Conservation (phyloP, 176 grass and related monocot species). For the Avena eriantha region DNA sequence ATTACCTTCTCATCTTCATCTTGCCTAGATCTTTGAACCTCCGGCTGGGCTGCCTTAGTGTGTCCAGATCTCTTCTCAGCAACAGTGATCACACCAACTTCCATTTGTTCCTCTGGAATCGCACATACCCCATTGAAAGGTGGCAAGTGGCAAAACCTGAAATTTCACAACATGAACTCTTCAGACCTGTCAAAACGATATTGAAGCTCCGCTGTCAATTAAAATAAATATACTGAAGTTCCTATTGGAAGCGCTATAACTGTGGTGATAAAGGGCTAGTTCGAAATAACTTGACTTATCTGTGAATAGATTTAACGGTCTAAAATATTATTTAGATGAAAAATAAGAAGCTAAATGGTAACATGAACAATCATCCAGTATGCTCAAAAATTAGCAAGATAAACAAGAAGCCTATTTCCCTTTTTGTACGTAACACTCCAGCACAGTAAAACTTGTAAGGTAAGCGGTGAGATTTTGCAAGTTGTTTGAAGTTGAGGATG, state of each 20-base stretch:
- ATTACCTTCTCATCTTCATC: slow-evolving; percentile 43
- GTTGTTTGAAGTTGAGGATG: neutral
- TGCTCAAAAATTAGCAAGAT: too few species aligned
- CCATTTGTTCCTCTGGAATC: slow-evolving; percentile 64
- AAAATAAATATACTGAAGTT: neutral
- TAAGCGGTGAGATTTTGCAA: neutral
- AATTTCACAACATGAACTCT: slow-evolving; percentile 11
- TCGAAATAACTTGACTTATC: neutral
- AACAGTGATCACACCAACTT: slow-evolving; percentile 50
- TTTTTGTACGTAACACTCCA: slow-evolving; percentile 3
- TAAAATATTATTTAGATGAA: neutral
- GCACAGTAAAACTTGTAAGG: neutral
- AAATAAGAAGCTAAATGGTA: neutral
- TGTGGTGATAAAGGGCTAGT: too few species aligned
- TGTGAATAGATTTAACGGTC: neutral
- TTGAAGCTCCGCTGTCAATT: neutral
- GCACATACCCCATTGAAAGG: slow-evolving; percentile 79
- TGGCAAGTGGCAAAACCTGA: slow-evolving; percentile 86
- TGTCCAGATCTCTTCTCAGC: slow-evolving; percentile 60
- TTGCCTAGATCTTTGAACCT: neutral
- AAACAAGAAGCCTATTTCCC: neutral
- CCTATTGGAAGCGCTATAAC: neutral
- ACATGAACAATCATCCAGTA: neutral
- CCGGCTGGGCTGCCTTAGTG: slow-evolving; percentile 24
- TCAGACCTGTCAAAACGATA: slow-evolving; percentile 28